These are phyloP conservation scores for Penicillium sp. DNA, from an alignment of 2,329 filamentous ascomycete genomes.

Conservation along the genomic window DNA sequence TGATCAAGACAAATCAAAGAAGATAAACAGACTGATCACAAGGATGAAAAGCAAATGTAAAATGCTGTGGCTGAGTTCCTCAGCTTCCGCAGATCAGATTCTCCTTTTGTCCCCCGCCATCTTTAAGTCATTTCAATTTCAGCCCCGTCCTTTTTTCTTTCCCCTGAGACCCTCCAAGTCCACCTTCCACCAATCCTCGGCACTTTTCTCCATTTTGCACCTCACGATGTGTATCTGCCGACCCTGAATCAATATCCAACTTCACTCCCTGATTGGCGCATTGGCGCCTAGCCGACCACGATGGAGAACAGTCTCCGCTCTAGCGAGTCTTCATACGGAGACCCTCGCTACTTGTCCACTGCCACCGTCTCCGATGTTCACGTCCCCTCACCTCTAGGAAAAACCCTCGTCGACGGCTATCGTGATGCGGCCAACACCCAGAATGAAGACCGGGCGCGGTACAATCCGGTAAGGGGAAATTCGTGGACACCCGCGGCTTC, in stretches of 20 bases:
- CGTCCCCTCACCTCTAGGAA: slow-evolving; percentile 38
- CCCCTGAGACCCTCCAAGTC: background rate
- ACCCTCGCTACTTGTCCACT: slow-evolving; percentile 39
- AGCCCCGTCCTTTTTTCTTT: slow-evolving; percentile 10
- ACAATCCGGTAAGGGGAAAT: slow-evolving; percentile 55
- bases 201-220: background rate
- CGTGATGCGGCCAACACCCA: slow-evolving; percentile 57
- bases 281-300: slow-evolving; percentile 15
- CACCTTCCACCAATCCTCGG: background rate
- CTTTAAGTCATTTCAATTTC: slow-evolving; percentile 11
- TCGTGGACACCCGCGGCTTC: background rate
- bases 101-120: slow-evolving; percentile 23
- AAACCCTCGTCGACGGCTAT: slow-evolving; percentile 60
- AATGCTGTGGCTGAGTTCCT: slow-evolving; percentile 16
- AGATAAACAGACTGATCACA: background rate
- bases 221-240: slow-evolving; percentile 20
- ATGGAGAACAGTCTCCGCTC: slow-evolving; percentile 41
- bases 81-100: slow-evolving; percentile 13
- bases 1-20: background rate
- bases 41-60: background rate
- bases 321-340: slow-evolving; percentile 43
- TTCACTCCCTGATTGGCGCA: background rate
- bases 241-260: slow-evolving; percentile 15
- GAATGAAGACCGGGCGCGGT: slow-evolving; percentile 54
- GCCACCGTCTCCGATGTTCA: slow-evolving; percentile 33